Evolutionary conservation across 352 stramenopile species (phyloP).

Genomic region (Poterioochromonas sp.): DNA sequence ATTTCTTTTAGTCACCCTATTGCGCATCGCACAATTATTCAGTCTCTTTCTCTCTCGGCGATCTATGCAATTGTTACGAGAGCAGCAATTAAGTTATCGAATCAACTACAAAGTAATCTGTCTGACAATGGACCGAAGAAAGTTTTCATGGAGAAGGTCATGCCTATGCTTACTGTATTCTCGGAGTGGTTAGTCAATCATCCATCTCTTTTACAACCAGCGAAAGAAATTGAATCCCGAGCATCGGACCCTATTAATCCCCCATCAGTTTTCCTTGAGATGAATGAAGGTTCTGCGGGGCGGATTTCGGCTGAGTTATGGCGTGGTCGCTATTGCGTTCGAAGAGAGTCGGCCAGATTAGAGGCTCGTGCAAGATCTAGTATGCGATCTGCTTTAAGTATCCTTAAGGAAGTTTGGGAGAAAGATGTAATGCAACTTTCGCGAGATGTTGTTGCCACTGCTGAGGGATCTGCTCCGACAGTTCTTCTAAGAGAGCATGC

Average conservation of each 20-base stretch:
- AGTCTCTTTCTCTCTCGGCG: background rate
- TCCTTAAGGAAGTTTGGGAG: background rate
- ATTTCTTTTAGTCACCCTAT: background rate
- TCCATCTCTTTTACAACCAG: background rate
- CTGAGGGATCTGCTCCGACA: background rate
- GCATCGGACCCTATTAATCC: background rate
- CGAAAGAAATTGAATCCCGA: background rate
- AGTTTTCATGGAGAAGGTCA: too few species aligned
- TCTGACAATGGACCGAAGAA: background rate
- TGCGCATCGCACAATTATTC: conserved; percentile 1
- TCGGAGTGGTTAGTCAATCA: background rate
- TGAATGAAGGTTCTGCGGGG: background rate
- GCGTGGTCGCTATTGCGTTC: background rate
- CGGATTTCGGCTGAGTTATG: background rate
- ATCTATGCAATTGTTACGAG: background rate
- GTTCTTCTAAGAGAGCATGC: background rate
- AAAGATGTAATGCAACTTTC: background rate
- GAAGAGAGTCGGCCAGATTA: background rate
- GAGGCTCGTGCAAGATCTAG: background rate
- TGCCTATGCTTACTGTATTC: background rate
- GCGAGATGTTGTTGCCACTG: background rate
- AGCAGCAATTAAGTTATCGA: background rate
- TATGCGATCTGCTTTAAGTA: background rate
- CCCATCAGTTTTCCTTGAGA: background rate
- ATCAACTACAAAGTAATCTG: too few species aligned